These are phyloP conservation scores for Picea mariana DNA, from an alignment of 83 land plant species.

Conservation along the genomic window DNA sequence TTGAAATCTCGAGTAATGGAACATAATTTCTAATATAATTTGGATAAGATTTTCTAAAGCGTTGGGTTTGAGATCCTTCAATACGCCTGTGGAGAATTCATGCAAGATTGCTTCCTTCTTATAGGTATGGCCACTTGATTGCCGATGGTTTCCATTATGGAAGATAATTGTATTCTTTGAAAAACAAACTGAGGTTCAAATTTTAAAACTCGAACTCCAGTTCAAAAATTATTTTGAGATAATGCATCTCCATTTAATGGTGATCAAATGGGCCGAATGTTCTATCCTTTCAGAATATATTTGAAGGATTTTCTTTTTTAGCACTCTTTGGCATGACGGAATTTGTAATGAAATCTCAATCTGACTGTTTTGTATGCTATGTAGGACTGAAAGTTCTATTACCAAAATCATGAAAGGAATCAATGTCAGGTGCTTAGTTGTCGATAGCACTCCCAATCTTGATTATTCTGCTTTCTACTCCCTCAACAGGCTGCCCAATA, in stretches of 20 bases:
- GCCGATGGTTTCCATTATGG: not conserved
- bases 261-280: not conserved
- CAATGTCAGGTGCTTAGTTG: not conserved
- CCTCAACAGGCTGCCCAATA: conserved; percentile 9
- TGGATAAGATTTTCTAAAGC: no score
- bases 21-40: no score
- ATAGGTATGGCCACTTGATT: not conserved
- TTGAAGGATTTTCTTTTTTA: not conserved
- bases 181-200: not conserved
- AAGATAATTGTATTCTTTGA: not conserved
- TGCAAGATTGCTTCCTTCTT: no score
- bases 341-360: not conserved
- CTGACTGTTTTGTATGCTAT: not conserved
- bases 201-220: not conserved
- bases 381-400: not conserved
- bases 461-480: conserved; percentile 5
- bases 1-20: no score
- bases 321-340: not conserved
- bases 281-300: not conserved
- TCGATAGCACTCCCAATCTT: not conserved
- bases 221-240: not conserved
- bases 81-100: no score
- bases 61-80: no score
- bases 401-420: not conserved
- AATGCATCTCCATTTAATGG: not conserved